These are phyloP conservation scores for Chimonanthus salicifolius DNA, from an alignment of 164 flowering plant species.

Conservation along the genomic window DNA sequence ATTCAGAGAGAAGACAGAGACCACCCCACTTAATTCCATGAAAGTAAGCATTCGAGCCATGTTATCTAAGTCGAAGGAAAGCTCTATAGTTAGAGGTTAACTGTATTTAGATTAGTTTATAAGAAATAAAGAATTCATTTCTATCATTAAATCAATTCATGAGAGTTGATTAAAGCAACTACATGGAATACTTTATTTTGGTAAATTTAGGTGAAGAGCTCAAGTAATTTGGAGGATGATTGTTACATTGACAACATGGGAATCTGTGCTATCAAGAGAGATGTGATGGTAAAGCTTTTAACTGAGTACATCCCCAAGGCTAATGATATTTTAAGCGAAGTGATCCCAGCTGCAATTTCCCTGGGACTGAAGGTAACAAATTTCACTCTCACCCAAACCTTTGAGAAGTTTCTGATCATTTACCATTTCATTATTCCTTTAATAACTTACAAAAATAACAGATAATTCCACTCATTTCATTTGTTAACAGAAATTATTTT, in stretches of 20 bases:
- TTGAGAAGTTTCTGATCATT: neutral
- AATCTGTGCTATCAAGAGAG: slow-evolving; percentile 57
- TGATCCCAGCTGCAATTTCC: slow-evolving; percentile 68
- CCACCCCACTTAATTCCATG: slow-evolving; percentile 5
- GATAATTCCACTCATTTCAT: neutral
- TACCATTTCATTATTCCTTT: no score
- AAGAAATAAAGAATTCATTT: neutral
- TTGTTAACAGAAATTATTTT: no score
- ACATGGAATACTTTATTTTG: neutral
- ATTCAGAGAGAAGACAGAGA: slow-evolving; percentile 24
- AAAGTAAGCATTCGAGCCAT: slow-evolving; percentile 23
- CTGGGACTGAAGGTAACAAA: slow-evolving; percentile 56
- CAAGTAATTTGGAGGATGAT: slow-evolving; percentile 8
- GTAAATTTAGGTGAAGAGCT: slow-evolving; percentile 24
- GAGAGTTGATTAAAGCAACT: neutral
- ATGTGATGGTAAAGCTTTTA: slow-evolving; percentile 50
- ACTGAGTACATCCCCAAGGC: slow-evolving; percentile 49
- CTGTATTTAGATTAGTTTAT: no score
- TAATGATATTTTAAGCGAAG: slow-evolving; percentile 55
- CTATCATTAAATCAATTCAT: neutral
- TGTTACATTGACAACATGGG: slow-evolving; percentile 47
- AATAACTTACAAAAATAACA: no score
- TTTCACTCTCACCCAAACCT: neutral
- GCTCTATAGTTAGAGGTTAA: neutral
- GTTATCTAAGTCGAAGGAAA: neutral